Conservation (phyloP, 2,329 filamentous ascomycete genomes). For the Monosporascus sp. region DNA sequence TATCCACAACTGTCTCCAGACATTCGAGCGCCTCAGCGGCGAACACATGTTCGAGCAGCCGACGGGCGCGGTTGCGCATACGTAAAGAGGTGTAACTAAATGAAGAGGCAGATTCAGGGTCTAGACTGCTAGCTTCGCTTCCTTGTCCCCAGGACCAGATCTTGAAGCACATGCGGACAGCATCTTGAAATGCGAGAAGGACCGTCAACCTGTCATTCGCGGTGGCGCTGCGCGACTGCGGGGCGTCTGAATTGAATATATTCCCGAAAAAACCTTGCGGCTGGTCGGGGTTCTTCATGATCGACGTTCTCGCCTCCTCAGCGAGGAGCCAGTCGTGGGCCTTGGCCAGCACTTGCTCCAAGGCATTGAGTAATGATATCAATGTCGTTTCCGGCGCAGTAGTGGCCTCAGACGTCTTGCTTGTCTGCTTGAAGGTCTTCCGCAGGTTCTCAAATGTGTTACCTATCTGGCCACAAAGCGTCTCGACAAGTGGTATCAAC, state of each 20-base stretch:
- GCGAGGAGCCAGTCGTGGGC: conserved; percentile 76
- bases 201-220: conserved; percentile 93
- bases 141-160: conserved; percentile 93
- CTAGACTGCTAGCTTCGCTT: conserved; percentile 52
- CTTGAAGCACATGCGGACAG: conserved; percentile 82
- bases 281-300: conserved; percentile 74
- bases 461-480: conserved; percentile 74
- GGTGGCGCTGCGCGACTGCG: conserved; percentile 73
- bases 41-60: conserved; percentile 89
- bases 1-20: conserved; percentile 80
- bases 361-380: conserved; percentile 82
- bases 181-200: conserved; percentile 92
- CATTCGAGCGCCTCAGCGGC: conserved; percentile 89
- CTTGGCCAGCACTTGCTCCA: conserved; percentile 84
- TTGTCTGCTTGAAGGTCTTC: conserved; percentile 48
- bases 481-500: conserved; percentile 84
- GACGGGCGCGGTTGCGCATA: conserved; percentile 82
- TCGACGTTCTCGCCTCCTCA: conserved; percentile 66
- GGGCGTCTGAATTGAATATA: conserved; percentile 77
- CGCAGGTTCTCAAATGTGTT: conserved; percentile 68
- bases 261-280: conserved; percentile 87
- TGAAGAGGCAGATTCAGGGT: conserved; percentile 67
- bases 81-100: conserved; percentile 87
- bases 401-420: conserved; percentile 23
- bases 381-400: conserved; percentile 64